Evolutionary conservation across 805 yeast species (phyloP), one percentile per base, ranked within the genome.

Genomic region (Ogataea philodendri): DNA sequence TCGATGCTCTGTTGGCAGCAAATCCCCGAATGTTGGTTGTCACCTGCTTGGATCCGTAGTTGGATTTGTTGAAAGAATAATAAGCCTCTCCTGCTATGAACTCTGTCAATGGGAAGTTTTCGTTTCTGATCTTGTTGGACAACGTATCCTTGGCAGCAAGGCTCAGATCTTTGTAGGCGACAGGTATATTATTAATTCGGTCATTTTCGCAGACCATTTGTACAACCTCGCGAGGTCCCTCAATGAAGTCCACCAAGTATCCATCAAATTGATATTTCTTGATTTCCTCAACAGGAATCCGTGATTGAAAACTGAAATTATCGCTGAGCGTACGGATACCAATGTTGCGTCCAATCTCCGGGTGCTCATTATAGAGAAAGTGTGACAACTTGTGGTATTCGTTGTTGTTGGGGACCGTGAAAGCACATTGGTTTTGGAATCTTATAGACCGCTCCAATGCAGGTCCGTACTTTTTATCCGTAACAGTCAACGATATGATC

Each of bases 201-300:
- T 71, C 67, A 22, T 60, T 61, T 42, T 74, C 79, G 45, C 83
- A 77, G 20, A 89, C 66, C 87, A 84, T 86, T 35, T 70, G 68
- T 32, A 86, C 54, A 1, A 90, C 94, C 7, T 73, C 72, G 5
- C 58, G 52, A 1, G 96, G 95, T 1, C 96, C 97, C 3, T 62
- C 59, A 3, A 90, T 51, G 44, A 76, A 76, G 49, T 93, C 96
- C 2, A 72, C 59, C 16, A 88, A 47, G 51, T 76, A 85, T 1
- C 95, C 93, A 37, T 84, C 95, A 57, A 93, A 88, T 0, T 96
- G 96, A 15, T 65, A 57, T 0, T 38, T 22, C 18, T 44, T 50
- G 2, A 87, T 48, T 9, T 29, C 41, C 3, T 39, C 44, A 10
- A 39, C 23, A 2, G 45, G 26, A 18, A 49, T 26, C 20, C 32